phyloP scores from a whole-genome alignment of 352 stramenopile genomes.

The Pythium angustatum region DNA sequence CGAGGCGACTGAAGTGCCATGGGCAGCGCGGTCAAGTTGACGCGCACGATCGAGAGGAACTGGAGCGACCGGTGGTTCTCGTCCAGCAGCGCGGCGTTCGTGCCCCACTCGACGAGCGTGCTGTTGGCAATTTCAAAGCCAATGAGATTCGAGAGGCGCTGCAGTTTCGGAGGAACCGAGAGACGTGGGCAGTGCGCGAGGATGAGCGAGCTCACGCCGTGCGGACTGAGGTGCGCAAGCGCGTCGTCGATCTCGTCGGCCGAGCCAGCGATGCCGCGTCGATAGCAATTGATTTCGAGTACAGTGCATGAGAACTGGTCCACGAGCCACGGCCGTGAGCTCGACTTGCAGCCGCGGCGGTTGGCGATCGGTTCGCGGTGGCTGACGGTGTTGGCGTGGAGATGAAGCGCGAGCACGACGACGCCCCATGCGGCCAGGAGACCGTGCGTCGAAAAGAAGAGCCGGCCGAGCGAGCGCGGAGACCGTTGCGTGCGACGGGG shows the following conservation, averaged over 20 bases:
- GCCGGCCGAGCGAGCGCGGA: neutral
- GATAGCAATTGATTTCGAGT: constrained; percentile 25
- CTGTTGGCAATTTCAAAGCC: constrained; percentile 25
- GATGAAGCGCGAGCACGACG: constrained; percentile 11
- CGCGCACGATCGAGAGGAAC: constrained; percentile 16
- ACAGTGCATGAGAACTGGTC: constrained; percentile 28
- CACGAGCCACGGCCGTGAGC: constrained; percentile 26
- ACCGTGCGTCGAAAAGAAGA: neutral
- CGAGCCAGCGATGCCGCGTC: constrained; percentile 9
- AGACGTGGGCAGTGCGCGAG: constrained; percentile 23
- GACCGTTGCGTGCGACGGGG: no score
- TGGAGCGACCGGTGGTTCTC: constrained; percentile 1
- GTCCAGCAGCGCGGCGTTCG: constrained; percentile 7
- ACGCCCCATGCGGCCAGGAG: constrained; percentile 14
- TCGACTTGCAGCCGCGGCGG: constrained; percentile 24
- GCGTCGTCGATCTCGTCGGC: constrained; percentile 12
- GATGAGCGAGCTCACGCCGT: constrained; percentile 21
- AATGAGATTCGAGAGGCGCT: constrained; percentile 11
- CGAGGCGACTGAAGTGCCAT: neutral
- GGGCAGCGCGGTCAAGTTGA: constrained; percentile 17
- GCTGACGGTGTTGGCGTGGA: constrained; percentile 2
- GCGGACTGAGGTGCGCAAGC: constrained; percentile 4
- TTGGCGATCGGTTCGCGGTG: neutral
- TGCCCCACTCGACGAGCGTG: constrained; percentile 16
- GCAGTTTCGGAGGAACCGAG: constrained; percentile 10